Evolutionary conservation across 139 green algal genomes (phyloP), one percentile per base, ranked within the genome.

Genomic region (Astrephomene gubernaculifera): DNA sequence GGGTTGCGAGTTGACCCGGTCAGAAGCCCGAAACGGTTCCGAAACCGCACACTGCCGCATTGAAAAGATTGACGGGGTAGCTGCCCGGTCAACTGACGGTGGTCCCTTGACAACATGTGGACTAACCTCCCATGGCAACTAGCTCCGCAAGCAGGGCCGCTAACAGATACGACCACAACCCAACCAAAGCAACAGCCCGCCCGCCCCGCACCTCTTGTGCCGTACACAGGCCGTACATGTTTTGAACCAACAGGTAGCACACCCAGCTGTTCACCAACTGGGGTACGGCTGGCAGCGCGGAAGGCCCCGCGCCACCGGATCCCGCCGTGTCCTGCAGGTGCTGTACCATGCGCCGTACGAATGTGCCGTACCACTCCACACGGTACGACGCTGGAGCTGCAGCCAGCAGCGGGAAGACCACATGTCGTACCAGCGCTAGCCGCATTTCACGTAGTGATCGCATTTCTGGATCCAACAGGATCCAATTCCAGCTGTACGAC

Each of bases 191-290:
- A n/a, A n/a, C n/a, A n/a, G n/a, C n/a, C n/a, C n/a, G n/a, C n/a
- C n/a, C n/a, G n/a, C n/a, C n/a, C 49, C 72, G 31, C 53, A 82
- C 74, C 74, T 82, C 54, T 12, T 71, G 54, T 27, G 76, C 76
- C 41, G 60, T 83, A 73, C 76, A 83, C 41, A 39, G 60, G 76
- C 57, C 57, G 60, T 83, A 83, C 76, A 83, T 72, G 38, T 49
- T 27, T 49, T 61, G 52, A 29, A 83, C 22, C 57, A 83, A 29
- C 9, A 29, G 4, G 38, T 83, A 83, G 60, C 60, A 63, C 21
- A 70, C 31, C 76, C 76, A 83, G 38, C 60, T 73, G 76, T 70
- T 72, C 5, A 73, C 29, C 76, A 83, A 39, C 76, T 49, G 33
- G 39, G 24, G 54, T 54, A 31, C 49, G 35, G 31, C 49, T 0